phyloP scores from a whole-genome alignment of 106 monocot species.

The Dendrobium nobile region DNA sequence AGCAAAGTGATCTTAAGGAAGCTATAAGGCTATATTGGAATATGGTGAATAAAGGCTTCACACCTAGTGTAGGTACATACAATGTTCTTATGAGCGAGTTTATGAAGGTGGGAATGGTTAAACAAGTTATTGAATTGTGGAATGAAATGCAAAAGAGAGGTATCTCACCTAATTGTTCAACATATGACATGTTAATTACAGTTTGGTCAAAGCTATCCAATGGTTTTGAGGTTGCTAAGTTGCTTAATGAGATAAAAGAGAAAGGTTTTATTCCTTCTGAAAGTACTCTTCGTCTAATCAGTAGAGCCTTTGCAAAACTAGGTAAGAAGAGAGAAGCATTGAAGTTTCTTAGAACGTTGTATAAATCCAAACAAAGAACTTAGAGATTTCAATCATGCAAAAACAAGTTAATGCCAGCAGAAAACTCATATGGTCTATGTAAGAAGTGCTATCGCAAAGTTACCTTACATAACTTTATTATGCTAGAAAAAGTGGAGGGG shows the following conservation, averaged over 20 bases:
- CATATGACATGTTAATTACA: constrained; percentile 78
- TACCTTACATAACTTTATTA: neutral
- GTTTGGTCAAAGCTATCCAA: constrained; percentile 81
- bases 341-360: constrained; percentile 30
- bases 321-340: constrained; percentile 29
- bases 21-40: constrained; percentile 70
- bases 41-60: constrained; percentile 78
- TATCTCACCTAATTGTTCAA: constrained; percentile 54
- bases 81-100: constrained; percentile 84
- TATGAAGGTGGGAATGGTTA: constrained; percentile 77
- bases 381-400: neutral
- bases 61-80: constrained; percentile 70
- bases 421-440: neutral
- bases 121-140: constrained; percentile 67
- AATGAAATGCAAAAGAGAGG: constrained; percentile 82
- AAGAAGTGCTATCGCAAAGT: neutral
- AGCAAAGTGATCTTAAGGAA: constrained; percentile 67
- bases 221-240: constrained; percentile 44
- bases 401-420: neutral
- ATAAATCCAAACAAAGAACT: neutral
- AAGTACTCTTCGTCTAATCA: constrained; percentile 40
- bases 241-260: constrained; percentile 74
- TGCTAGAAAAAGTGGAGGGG: neutral
- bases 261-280: constrained; percentile 54
- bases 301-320: constrained; percentile 57